phyloP scores from a whole-genome alignment of 768 basidiomycete species.

The Macrolepiota fuliginosa region DNA sequence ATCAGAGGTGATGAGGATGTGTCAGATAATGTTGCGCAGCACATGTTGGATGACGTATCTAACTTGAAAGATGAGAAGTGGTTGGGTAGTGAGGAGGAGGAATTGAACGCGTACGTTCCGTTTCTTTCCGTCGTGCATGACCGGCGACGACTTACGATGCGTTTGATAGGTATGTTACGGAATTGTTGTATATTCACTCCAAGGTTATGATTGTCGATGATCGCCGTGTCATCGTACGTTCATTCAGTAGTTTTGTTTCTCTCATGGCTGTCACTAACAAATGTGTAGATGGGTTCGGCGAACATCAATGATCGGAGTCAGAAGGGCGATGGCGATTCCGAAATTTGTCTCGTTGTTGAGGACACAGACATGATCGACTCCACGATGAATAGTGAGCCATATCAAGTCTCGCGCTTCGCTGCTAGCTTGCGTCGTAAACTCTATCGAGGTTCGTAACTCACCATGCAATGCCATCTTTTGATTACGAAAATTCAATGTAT shows the following conservation, averaged over 20 bases:
- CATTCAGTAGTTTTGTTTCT: neutral
- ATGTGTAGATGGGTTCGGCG: conserved; percentile 83
- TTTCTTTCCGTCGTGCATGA: conserved; percentile 7
- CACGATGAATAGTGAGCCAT: conserved; percentile 75
- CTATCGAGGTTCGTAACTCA: conserved; percentile 59
- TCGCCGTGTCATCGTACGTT: conserved; percentile 76
- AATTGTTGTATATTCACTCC: conserved; percentile 79
- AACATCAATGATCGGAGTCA: conserved; percentile 90
- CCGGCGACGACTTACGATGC: neutral
- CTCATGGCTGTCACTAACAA: neutral
- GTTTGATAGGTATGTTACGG: conserved; percentile 67
- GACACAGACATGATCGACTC: conserved; percentile 76
- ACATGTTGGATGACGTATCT: conserved; percentile 65
- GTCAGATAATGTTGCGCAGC: conserved; percentile 78
- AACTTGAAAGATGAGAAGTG: conserved; percentile 75
- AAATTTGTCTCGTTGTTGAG: conserved; percentile 91
- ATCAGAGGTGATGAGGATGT: conserved; percentile 62
- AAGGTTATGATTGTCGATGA: conserved; percentile 97
- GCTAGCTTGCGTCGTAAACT: conserved; percentile 79
- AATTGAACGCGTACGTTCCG: conserved; percentile 67
- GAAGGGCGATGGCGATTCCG: conserved; percentile 92
- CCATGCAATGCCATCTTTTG: neutral
- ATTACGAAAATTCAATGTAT: conserved; percentile 4
- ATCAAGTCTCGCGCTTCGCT: conserved; percentile 77
- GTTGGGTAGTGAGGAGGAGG: conserved; percentile 82